Base-by-base conservation (phyloP, 306 rosid species). In the Dryas octopetala region DNA sequence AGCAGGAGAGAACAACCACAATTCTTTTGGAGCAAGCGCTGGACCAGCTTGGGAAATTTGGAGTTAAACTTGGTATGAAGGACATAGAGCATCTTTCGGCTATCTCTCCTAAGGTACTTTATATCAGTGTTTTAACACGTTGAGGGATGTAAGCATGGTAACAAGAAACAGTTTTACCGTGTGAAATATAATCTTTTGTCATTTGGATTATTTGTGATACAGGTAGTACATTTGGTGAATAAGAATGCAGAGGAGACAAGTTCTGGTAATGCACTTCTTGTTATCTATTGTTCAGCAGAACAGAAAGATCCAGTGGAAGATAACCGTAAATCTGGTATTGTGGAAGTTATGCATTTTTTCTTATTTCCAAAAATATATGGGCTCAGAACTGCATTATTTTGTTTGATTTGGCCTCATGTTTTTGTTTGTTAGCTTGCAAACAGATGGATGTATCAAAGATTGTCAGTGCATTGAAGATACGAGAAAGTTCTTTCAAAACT, bases 31-130 rank as follows among this genome's bases (percentile, higher is more conserved):
- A 89, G 80, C 85, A 84, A 79, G 93, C 85, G 12, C 76, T 91
- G 74, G 50, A 48, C 46, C 87, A 76, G 78, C 91, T 93, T 64
- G 85, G 66, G 10, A 84, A 71, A 71, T 83, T 75, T 81, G 92
- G 89, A 74, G 83, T 89, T 66, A 16, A 76, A 51, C 84, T 93
- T 75, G 44, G 79, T 49, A 75, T 81, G 26, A 83, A 70, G 81
- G 96, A 93, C 78, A 71, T 91, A 73, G 78, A 89, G 65, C 81
- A 83, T 77, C 90, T 93, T 65, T 85, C 91, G 51, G 76, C 83
- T 83, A 84, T 93, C 17, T 89, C 91, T 73, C 92, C 98, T 50
- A 84, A 88, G 88, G 98, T 93, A 83, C 48, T 81, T n/a, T 10
- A 10, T 70, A 7, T 11, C 19, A 9, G 40, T 1, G 4, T 13